These are phyloP conservation scores for Vigna radiata DNA, from an alignment of 306 rosid species.

Conservation along the genomic window DNA sequence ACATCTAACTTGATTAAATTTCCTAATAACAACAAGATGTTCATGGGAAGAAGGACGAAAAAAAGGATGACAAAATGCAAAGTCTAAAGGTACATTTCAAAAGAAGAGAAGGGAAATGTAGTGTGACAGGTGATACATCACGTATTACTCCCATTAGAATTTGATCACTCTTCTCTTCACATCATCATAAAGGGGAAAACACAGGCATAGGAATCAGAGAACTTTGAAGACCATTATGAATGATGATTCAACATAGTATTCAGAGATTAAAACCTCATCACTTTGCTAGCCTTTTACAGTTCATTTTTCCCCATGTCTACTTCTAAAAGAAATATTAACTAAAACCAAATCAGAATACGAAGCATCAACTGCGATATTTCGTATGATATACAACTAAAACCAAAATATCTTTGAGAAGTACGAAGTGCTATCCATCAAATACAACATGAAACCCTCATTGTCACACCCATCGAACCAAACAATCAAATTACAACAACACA, in stretches of 20 bases:
- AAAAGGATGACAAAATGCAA: neutral
- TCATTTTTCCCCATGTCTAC: neutral
- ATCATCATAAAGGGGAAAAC: neutral
- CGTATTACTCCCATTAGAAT: neutral
- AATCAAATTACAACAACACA: neutral
- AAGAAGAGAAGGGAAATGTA: neutral
- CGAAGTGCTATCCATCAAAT: neutral
- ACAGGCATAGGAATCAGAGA: slow-evolving; percentile 53
- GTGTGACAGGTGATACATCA: no score
- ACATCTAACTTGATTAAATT: no score
- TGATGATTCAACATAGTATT: slow-evolving; percentile 40
- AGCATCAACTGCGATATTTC: neutral
- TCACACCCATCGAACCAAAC: neutral
- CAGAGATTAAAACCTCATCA: slow-evolving; percentile 49
- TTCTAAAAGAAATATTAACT: neutral
- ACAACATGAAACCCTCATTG: neutral
- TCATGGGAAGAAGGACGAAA: neutral
- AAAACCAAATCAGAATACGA: slow-evolving; percentile 1
- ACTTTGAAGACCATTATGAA: slow-evolving; percentile 52
- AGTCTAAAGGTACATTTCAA: neutral
- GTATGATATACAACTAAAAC: neutral
- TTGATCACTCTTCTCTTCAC: neutral
- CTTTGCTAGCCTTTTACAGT: slow-evolving; percentile 43
- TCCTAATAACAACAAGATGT: no score
- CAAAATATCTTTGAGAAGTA: neutral